These are phyloP conservation scores for Aspergillus luchuensis DNA, from an alignment of 2,329 filamentous ascomycete species.

Conservation along the genomic window DNA sequence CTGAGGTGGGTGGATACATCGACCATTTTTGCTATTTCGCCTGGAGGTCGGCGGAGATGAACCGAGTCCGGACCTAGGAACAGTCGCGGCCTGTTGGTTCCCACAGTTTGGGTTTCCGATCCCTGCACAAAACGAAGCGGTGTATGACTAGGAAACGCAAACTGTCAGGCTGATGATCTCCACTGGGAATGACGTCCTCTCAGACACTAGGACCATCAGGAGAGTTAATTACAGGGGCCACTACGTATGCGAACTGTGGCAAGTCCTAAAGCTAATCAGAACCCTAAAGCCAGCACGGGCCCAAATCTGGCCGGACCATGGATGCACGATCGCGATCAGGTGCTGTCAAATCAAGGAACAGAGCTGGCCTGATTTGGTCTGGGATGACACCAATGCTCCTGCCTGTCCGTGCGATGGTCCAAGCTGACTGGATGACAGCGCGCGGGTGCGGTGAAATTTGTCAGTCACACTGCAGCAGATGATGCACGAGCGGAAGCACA, in stretches of 20 bases:
- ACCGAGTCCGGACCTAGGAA: constrained; percentile 4
- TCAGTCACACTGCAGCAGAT: constrained; percentile 8
- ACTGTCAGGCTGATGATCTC: background rate
- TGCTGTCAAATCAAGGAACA: background rate
- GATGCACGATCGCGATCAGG: constrained; percentile 1
- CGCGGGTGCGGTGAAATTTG: background rate
- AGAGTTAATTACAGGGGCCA: background rate
- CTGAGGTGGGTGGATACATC: background rate
- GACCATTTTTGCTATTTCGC: background rate
- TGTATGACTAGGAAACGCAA: background rate
- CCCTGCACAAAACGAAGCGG: constrained; percentile 7
- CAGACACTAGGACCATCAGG: background rate
- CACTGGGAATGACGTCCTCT: background rate
- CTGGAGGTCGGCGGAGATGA: background rate
- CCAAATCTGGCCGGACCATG: background rate
- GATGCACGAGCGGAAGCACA: constrained; percentile 10
- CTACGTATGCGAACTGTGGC: background rate
- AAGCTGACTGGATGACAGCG: background rate
- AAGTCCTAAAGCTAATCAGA: background rate
- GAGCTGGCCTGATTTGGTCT: background rate
- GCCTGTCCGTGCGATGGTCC: background rate
- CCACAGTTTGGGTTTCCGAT: background rate
- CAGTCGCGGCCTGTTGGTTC: background rate
- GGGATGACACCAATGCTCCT: background rate
- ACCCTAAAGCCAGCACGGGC: constrained; percentile 5